These are phyloP conservation scores for Cytospora piceae DNA, from an alignment of 2,329 filamentous ascomycete genomes.

Conservation along the genomic window DNA sequence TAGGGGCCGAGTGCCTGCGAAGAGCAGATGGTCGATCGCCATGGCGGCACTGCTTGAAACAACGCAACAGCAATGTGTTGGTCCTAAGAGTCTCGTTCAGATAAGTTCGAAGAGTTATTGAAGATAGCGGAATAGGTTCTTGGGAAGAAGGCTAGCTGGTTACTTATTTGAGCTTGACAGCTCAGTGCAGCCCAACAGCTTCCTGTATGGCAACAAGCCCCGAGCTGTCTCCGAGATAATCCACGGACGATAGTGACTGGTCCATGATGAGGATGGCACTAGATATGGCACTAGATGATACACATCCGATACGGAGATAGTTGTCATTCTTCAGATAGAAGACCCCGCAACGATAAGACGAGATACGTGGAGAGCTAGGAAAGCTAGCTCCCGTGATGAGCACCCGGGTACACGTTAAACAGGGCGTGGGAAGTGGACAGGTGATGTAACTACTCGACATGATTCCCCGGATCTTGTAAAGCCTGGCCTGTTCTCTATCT, in stretches of 20 bases:
- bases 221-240: constrained; percentile 25
- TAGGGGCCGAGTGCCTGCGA: neutral
- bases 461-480: neutral
- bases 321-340: constrained; percentile 9
- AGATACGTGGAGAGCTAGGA: constrained; percentile 2
- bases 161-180: neutral
- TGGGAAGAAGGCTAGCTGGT: neutral
- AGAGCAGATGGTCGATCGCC: constrained; percentile 9
- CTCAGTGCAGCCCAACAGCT: neutral
- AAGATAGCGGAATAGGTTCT: neutral
- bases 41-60: neutral
- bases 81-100: neutral
- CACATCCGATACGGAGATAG: constrained; percentile 28
- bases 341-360: constrained; percentile 30
- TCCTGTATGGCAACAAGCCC: constrained; percentile 1
- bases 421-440: neutral
- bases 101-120: neutral
- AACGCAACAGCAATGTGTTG: neutral
- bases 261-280: constrained; percentile 2
- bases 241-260: constrained; percentile 16
- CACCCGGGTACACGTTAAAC: neutral
- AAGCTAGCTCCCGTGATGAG: neutral
- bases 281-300: constrained; percentile 1
- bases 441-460: neutral
- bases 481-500: neutral